Conservation (phyloP, 345 rosid genomes). For the Hibiscus trionum region DNA sequence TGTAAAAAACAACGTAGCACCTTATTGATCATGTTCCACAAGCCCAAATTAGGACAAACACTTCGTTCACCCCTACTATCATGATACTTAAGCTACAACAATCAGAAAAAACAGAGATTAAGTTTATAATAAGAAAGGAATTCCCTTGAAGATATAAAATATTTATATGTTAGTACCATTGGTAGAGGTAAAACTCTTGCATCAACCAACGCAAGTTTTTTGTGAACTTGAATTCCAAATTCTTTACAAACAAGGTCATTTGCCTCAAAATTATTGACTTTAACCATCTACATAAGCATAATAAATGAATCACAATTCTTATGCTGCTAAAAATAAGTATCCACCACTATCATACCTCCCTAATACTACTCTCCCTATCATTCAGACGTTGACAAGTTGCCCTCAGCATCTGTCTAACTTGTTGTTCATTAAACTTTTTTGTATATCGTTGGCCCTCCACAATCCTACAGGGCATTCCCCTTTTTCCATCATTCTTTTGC, state of each 20-base stretch:
- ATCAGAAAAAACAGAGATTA: neutral
- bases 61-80: conserved; percentile 30
- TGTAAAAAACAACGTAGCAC: conserved; percentile 14
- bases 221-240: conserved; percentile 49
- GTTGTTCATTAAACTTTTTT: conserved; percentile 47
- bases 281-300: conserved; percentile 31
- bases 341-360: conserved; percentile 9
- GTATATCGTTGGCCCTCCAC: conserved; percentile 53
- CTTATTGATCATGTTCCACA: conserved; percentile 83
- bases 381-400: conserved; percentile 76
- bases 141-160: neutral
- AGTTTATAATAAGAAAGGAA: neutral
- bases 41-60: conserved; percentile 47
- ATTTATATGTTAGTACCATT: conserved; percentile 25
- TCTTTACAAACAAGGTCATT: conserved; percentile 23
- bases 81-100: conserved; percentile 59
- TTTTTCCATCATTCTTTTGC: too few relatives aligned
- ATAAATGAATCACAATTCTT: neutral
- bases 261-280: neutral
- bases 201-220: conserved; percentile 29
- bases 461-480: conserved; percentile 56
- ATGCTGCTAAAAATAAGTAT: conserved; percentile 1
- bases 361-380: conserved; percentile 25
- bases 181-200: conserved; percentile 77
- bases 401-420: conserved; percentile 44